A percentile compares a stretch with the other conserved stretches of the same genome.
phyloP scores from a whole-genome alignment of 179 eudicot species.

The Beta lomatogona region DNA sequence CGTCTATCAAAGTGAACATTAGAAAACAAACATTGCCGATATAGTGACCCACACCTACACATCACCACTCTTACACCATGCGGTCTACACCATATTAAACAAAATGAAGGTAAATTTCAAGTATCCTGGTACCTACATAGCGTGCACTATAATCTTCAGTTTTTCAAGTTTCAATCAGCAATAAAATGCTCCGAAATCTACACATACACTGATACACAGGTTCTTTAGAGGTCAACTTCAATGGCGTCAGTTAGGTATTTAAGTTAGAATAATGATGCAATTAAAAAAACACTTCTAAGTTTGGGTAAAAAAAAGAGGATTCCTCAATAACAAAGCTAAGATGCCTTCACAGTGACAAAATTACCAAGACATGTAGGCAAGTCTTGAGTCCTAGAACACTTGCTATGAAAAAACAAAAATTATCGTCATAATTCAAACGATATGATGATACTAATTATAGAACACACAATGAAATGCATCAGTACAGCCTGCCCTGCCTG shows the following conservation, averaged over 20 bases:
- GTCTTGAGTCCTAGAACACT: conserved; percentile 5
- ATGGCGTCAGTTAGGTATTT: neutral
- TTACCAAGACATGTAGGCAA: conserved; percentile 4
- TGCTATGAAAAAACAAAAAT: conserved; percentile 10
- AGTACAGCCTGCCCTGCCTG: neutral
- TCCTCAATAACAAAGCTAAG: neutral
- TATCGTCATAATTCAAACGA: conserved; percentile 10
- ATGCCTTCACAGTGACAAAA: conserved; percentile 6
- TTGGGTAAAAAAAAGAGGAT: neutral
- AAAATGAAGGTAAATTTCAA: too few relatives aligned
- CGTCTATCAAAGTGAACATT: too few relatives aligned
- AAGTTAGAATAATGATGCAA: neutral
- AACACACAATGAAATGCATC: conserved; percentile 10
- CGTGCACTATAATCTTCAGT: too few relatives aligned
- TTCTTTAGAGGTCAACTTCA: too few relatives aligned
- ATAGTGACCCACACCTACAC: too few relatives aligned
- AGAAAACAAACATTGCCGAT: too few relatives aligned
- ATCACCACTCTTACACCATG: too few relatives aligned
- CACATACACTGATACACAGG: too few relatives aligned
- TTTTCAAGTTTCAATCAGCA: too few relatives aligned
- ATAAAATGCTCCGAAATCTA: too few relatives aligned
- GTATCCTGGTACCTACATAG: too few relatives aligned
- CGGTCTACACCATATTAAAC: too few relatives aligned
- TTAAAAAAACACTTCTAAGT: neutral
- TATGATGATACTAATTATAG: conserved; percentile 23